These are phyloP conservation scores for Tulasnella sp. DNA, from an alignment of 768 basidiomycete genomes.

Conservation along the genomic window DNA sequence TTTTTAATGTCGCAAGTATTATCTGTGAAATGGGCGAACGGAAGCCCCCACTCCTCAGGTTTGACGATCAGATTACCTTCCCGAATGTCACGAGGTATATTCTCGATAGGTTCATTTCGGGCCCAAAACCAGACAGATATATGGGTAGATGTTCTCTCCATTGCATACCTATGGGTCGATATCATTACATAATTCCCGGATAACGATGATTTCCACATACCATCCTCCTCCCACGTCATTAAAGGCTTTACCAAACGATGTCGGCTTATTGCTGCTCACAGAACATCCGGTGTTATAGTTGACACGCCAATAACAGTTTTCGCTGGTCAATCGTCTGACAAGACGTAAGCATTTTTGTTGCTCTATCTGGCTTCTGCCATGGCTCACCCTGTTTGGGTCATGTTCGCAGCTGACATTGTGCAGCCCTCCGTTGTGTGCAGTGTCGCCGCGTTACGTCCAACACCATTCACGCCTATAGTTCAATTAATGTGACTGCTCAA, in stretches of 20 bases:
- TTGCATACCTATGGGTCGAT: constrained; percentile 15
- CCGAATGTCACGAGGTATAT: constrained; percentile 17
- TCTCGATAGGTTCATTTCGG: constrained; percentile 1
- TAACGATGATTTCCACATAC: constrained; percentile 20
- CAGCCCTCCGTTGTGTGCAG: constrained; percentile 17
- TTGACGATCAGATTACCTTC: constrained; percentile 6
- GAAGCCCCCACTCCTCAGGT: constrained; percentile 10
- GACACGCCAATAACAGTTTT: constrained; percentile 16
- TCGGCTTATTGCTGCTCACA: constrained; percentile 15
- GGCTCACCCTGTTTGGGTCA: constrained; percentile 17
- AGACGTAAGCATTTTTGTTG: too few species aligned
- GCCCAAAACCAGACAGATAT: constrained; percentile 16
- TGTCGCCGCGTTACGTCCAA: constrained; percentile 12
- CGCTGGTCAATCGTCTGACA: too few species aligned
- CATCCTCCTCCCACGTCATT: constrained; percentile 25
- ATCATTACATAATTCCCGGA: neutral
- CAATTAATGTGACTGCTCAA: too few species aligned
- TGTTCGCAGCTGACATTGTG: constrained; percentile 13
- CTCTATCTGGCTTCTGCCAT: too few species aligned
- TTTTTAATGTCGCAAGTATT: constrained; percentile 14
- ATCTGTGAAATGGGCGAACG: constrained; percentile 12
- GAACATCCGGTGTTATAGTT: constrained; percentile 27
- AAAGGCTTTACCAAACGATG: constrained; percentile 9
- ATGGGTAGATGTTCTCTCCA: constrained; percentile 17
- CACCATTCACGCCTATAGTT: constrained; percentile 18